Conservation (phyloP, 176 grass and related monocot species). For the Melocanna baccifera region DNA sequence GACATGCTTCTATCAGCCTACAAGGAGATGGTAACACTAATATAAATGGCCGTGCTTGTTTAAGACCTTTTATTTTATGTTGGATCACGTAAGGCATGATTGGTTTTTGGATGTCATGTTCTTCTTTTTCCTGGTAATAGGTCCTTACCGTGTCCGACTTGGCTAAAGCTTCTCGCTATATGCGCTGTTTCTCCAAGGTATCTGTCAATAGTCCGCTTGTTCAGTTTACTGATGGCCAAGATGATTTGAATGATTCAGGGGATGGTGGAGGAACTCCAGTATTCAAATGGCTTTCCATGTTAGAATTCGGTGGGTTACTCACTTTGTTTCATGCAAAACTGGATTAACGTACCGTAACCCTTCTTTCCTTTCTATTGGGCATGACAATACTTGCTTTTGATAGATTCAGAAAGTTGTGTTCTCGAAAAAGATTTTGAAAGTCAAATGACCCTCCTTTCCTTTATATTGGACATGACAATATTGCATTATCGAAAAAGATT, state of each 20-base stretch:
- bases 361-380: background rate
- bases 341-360: background rate
- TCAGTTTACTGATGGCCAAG: slow-evolving; percentile 49
- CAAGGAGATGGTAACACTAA: slow-evolving; percentile 65
- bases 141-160: slow-evolving; percentile 49
- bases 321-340: background rate
- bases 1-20: slow-evolving; percentile 61
- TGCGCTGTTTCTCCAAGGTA: slow-evolving; percentile 65
- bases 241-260: slow-evolving; percentile 68
- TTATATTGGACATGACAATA: background rate
- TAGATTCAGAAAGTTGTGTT: background rate
- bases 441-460: background rate
- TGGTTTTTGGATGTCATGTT: background rate
- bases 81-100: background rate
- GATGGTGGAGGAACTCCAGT: slow-evolving; percentile 77
- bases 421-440: background rate
- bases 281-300: slow-evolving; percentile 55
- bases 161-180: slow-evolving; percentile 68
- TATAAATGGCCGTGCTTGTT: background rate
- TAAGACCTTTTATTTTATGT: background rate
- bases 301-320: slow-evolving; percentile 56
- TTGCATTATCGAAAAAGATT: background rate
- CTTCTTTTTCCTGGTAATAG: slow-evolving; percentile 38
- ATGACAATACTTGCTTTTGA: background rate
- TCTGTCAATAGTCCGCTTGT: slow-evolving; percentile 34